Base-by-base conservation (phyloP, 2,329 filamentous ascomycete species). In the Aspergillus sp. region DNA sequence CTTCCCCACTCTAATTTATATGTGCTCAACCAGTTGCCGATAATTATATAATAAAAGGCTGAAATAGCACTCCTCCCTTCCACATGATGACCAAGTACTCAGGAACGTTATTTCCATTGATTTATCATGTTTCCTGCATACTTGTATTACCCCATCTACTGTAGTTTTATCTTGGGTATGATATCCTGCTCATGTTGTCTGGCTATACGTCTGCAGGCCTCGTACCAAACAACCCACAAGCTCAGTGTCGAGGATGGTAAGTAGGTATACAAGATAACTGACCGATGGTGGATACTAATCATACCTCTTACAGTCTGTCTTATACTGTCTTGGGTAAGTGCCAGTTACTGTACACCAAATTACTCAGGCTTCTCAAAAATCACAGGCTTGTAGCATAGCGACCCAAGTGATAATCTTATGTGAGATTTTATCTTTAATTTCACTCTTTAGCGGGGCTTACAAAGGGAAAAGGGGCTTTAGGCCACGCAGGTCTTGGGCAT, bases 21-120 rank as follows among this genome's bases (percentile, higher is more conserved):
- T 30, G 1, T 30, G 2, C 2, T 30, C 1, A 10, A 10, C 4
- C 0, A 9, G 2, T 30, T 30, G 1, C 2, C 1, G 1, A 30
- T 10, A 30, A 30, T 30, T 30, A 30, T 30, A 30, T 30, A 30
- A 30, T 10, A 30, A 10, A 30, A 30, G 2, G 2, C 9, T 30
- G 2, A 30, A 30, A 30, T 30, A 30, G 4, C 2, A 10, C 9
- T 30, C 2, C 8, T 30, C 2, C 2, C 2, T 30, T 10, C 2
- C 1, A 10, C 1, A 30, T 30, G 2, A 30, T 30, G 2, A 30
- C 28, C 9, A 30, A 30, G 28, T 30, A 30, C 28, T 30, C 2
- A 30, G 28, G 8, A 3, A 30, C 0, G 0, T 4, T 30, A 30
- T 30, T 30, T 30, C 8, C 1, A 30, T 30, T 4, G 0, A 4